phyloP scores from a whole-genome alignment of 768 basidiomycete species.

The Antrodiella citrinella region DNA sequence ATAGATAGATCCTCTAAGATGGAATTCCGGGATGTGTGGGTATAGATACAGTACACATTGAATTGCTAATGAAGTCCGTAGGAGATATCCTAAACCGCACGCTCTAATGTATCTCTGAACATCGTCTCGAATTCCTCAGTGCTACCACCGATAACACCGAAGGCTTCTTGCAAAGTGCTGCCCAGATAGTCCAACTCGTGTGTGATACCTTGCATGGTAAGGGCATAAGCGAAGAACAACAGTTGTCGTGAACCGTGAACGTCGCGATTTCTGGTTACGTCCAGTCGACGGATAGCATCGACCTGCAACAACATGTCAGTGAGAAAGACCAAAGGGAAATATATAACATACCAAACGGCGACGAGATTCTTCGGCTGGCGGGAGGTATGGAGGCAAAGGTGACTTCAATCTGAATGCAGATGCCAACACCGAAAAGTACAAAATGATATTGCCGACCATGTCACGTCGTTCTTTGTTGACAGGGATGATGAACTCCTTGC shows the following conservation, averaged over 20 bases:
- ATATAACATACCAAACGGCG: constrained; percentile 57
- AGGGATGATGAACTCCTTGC: constrained; percentile 82
- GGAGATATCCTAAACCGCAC: too few species aligned
- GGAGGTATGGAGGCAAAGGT: constrained; percentile 93
- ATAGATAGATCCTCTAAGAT: too few species aligned
- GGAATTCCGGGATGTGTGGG: too few species aligned
- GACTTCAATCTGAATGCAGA: constrained; percentile 79
- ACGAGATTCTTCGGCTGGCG: constrained; percentile 83
- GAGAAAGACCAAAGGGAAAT: not conserved
- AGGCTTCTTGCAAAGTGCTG: constrained; percentile 73
- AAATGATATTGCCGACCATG: constrained; percentile 92
- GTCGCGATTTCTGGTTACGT: constrained; percentile 82
- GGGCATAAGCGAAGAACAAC: constrained; percentile 88
- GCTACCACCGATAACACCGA: constrained; percentile 85
- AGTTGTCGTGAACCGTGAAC: constrained; percentile 78
- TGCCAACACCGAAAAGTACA: constrained; percentile 77
- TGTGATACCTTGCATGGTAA: constrained; percentile 93
- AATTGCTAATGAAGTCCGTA: too few species aligned
- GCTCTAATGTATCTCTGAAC: constrained; percentile 31
- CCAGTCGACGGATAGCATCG: constrained; percentile 70
- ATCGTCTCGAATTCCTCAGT: constrained; percentile 77
- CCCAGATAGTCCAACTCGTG: constrained; percentile 82
- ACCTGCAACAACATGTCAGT: constrained; percentile 40
- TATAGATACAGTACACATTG: too few species aligned
- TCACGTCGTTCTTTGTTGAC: constrained; percentile 85